Conservation (phyloP, 768 basidiomycete species). For the Kwoniella pini region DNA sequence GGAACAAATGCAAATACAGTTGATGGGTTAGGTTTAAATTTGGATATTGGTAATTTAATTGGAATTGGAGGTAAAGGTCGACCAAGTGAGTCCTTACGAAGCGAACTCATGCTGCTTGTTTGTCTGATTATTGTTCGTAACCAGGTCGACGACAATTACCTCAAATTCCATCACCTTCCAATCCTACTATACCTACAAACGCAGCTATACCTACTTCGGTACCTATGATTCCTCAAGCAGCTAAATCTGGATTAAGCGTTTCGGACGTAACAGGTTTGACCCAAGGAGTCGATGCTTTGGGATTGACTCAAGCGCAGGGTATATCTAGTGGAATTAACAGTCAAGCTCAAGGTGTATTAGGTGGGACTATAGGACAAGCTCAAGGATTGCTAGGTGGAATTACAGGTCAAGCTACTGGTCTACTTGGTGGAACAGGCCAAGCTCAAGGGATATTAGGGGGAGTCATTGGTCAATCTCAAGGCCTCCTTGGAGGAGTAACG, state of each 20-base stretch:
- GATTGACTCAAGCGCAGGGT: no score
- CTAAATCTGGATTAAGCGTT: constrained; percentile 1
- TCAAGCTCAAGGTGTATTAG: neutral
- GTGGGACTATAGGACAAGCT: neutral
- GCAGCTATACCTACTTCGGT: constrained; percentile 8
- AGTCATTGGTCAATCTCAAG: neutral
- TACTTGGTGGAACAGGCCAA: neutral
- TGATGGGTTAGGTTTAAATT: constrained; percentile 1
- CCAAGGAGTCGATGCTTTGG: neutral
- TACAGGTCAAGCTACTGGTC: constrained; percentile 1
- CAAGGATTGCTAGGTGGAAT: neutral
- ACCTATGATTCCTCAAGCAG: constrained; percentile 14
- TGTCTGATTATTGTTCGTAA: neutral
- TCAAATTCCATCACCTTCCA: constrained; percentile 6
- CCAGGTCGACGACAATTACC: constrained; percentile 12
- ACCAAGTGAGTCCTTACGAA: constrained; percentile 2
- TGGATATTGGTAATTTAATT: constrained; percentile 3
- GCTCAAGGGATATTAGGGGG: neutral
- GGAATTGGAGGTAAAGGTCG: constrained; percentile 5
- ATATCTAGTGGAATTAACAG: no score
- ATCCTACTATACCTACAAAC: constrained; percentile 1
- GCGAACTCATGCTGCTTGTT: no score
- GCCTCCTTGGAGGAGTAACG: neutral
- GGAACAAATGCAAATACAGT: neutral
- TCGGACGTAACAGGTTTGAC: neutral